Base-by-base conservation (phyloP, 2,329 filamentous ascomycete genomes). In the Cyphellophora attinorum region DNA sequence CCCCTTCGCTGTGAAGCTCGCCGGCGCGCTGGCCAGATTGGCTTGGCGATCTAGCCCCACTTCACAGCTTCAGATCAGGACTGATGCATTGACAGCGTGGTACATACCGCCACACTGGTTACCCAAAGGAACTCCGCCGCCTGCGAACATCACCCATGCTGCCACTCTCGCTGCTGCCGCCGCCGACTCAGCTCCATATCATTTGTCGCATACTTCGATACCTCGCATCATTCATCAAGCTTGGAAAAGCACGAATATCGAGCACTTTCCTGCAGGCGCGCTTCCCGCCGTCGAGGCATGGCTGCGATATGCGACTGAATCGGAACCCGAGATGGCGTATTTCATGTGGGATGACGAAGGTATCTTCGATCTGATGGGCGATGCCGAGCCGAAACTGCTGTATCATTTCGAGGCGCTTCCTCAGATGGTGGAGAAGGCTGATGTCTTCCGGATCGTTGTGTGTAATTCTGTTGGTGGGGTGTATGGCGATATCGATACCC, bases 261-360 rank as follows among this genome's bases (percentile, higher is more conserved):
- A 51, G 27, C 47, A 45, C 3, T 57, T 52, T 53, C 42, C 51
- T 0, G 40, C 45, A 5, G 35, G 40, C 12, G 44, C 51, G 4
- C 46, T 45, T 5, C 31, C 40, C 10, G 50, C 49, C 33, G 47
- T 51, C 2, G 54, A 57, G 31, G 43, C 39, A 32, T 57, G 54
- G 54, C 41, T 57, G 19, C 15, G 34, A 6, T 39, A 41, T 5
- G 46, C 48, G 2, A 40, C 47, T 6, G 21, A 25, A 33, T 41
- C 6, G 8, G 8, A 8, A 25, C 21, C 21, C 8, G 36, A 44
- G 5, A 53, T 55, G 49, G 52, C 54, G 1, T 57, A 56, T 27
- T 47, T 57, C 28, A 40, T 57, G n/a, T 57, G 54, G 54, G 49
- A 53, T 12, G 54, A 57, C 25, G 48, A 48, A 3, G 54, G 54